A percentile compares a stretch with the other conserved stretches of the same genome.
Conservation (phyloP, 345 rosid species). For the Dipteronia dyeriana region DNA sequence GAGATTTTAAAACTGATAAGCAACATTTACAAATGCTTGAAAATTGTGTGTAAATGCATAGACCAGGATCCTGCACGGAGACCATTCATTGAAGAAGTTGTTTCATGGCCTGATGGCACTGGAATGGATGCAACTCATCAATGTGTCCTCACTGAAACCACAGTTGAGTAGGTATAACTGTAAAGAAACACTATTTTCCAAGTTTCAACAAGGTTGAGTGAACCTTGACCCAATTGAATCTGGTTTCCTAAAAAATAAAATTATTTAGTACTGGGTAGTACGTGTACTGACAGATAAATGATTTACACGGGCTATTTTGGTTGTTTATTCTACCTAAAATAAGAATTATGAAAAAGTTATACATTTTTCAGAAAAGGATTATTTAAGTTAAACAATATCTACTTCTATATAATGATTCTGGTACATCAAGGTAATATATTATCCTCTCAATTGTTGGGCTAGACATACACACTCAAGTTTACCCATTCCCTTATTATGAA, state of each 20-base stretch:
- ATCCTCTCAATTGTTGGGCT: too few species aligned
- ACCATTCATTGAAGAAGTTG: slow-evolving; percentile 73
- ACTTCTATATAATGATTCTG: too few species aligned
- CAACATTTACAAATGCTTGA: slow-evolving; percentile 61
- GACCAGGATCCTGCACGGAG: slow-evolving; percentile 74
- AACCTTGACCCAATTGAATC: slow-evolving; percentile 26
- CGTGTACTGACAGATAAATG: slow-evolving; percentile 19
- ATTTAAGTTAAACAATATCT: too few species aligned
- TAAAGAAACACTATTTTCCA: slow-evolving; percentile 26
- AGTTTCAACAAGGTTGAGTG: slow-evolving; percentile 20
- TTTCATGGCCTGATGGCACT: slow-evolving; percentile 60
- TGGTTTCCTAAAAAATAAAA: neutral
- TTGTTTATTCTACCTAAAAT: slow-evolving; percentile 23
- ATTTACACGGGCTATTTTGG: slow-evolving; percentile 28
- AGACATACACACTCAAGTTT: too few species aligned
- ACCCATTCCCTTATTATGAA: too few species aligned
- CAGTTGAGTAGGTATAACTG: slow-evolving; percentile 32
- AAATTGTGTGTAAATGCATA: slow-evolving; percentile 75
- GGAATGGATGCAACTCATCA: slow-evolving; percentile 32
- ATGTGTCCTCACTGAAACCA: slow-evolving; percentile 24
- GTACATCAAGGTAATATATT: too few species aligned
- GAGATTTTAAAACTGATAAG: slow-evolving; percentile 67
- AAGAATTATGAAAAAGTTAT: slow-evolving; percentile 15
- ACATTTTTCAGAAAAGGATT: neutral
- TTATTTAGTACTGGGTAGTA: neutral